Percentiles rank a stretch among this genome's conserved stretches.
phyloP scores from a whole-genome alignment of 129 eudicot genomes.

The Artemisia tridentata region DNA sequence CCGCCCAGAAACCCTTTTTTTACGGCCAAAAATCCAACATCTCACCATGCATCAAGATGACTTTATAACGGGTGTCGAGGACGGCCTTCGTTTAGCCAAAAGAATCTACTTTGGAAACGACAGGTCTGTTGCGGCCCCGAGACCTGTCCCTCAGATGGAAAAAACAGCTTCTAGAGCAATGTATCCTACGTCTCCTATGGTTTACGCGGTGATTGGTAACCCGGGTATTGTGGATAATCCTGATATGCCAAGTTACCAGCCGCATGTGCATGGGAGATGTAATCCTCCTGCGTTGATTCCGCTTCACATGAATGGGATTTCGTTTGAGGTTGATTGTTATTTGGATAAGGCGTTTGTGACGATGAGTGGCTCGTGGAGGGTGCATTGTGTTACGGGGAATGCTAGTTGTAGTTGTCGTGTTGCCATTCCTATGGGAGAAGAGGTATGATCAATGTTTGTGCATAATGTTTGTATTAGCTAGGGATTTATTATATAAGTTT shows the following conservation, averaged over 20 bases:
- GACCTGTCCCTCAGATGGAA: constrained; percentile 54
- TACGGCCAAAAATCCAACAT: constrained; percentile 20
- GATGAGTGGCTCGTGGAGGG: constrained; percentile 71
- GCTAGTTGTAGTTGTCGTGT: constrained; percentile 60
- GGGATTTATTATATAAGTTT: background rate
- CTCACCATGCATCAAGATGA: constrained; percentile 37
- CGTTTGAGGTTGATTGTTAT: constrained; percentile 60
- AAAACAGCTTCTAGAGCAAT: constrained; percentile 30
- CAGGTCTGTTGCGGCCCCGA: constrained; percentile 79
- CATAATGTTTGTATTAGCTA: background rate
- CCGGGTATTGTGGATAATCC: constrained; percentile 85
- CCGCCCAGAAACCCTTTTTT: constrained; percentile 37
- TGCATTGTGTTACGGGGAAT: constrained; percentile 87
- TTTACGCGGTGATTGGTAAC: constrained; percentile 68
- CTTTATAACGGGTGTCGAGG: constrained; percentile 67
- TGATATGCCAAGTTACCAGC: constrained; percentile 95
- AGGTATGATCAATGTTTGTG: constrained; percentile 39
- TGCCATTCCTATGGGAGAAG: constrained; percentile 95
- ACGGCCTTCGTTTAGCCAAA: constrained; percentile 71
- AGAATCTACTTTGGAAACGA: constrained; percentile 79
- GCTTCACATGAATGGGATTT: constrained; percentile 72
- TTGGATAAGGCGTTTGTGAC: constrained; percentile 68
- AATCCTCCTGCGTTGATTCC: constrained; percentile 88
- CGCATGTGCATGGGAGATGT: constrained; percentile 83
- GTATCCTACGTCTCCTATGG: constrained; percentile 75